Evolutionary conservation across 2,329 filamentous ascomycete species (phyloP), one percentile per base, ranked within the genome.

Genomic region (Dactylella cylindrospora): DNA sequence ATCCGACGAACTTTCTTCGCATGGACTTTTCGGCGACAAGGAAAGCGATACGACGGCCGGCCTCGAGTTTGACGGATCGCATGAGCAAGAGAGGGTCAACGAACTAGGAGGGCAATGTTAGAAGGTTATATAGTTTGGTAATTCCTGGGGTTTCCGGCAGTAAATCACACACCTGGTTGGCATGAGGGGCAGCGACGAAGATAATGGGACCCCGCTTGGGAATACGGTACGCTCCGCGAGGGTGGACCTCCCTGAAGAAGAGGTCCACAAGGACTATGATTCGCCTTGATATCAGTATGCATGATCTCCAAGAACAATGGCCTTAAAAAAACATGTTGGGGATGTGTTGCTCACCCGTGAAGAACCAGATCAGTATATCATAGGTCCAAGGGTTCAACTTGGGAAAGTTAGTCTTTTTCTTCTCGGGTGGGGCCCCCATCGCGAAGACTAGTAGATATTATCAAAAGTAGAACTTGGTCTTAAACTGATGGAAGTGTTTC

Each of bases 171-270:
- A 89, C 86, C 81, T 93, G 89, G 73, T 98, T 98, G 61, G 91
- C 91, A 78, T 98, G 93, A 67, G 93, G 93, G 50, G 91, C 93
- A 36, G 90, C 93, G 67, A 98, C 93, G 70, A 98, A 93, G 60
- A 98, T 88, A 65, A 98, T 82, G 1, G 93, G 90, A 0, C 90
- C 93, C 65, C 83, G 81, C 70, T 86, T 84, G 36, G 93, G 93
- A 36, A 98, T 87, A 74, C 90, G 91, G 90, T 93, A 98, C 65
- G 90, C 88, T 67, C 90, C 90, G 66, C 93, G 82, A 9, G 93
- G 93, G 72, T 97, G 90, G 12, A 98, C 89, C 75, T 98, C 93
- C 68, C 93, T 85, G 78, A 98, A 98, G 81, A 98, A 98, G 67
- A 96, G 83, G 74, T 98, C 93, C 67, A 94, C 84, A 46, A 97